A percentile compares a stretch with the other conserved stretches of the same genome.
Evolutionary conservation across 2,329 filamentous ascomycete species (phyloP).

Genomic region (Atkinsonella texensis): DNA sequence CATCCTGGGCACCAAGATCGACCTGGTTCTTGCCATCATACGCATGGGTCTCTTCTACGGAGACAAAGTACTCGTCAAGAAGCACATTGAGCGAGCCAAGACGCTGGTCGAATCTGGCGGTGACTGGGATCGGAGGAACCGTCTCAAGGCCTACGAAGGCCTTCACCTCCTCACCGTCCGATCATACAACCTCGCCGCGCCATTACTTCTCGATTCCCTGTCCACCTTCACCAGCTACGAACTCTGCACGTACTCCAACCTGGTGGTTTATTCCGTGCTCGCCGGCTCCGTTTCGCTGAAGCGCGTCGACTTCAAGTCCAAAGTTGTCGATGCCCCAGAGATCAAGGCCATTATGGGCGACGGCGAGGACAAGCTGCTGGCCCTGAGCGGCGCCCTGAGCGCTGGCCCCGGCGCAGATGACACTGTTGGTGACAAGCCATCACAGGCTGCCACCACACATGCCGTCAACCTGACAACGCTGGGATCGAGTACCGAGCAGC

Average conservation of each 20-base stretch:
- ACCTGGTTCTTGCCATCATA: constrained; percentile 91
- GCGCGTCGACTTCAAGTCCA: constrained; percentile 96
- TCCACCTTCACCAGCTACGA: constrained; percentile 99
- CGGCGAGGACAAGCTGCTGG: constrained; percentile 75
- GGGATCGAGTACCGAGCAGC: constrained; percentile 56
- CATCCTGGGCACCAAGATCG: constrained; percentile 92
- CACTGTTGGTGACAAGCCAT: constrained; percentile 50
- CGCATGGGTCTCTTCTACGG: constrained; percentile 93
- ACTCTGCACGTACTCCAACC: constrained; percentile 87
- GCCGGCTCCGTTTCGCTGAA: constrained; percentile 90
- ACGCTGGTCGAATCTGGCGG: constrained; percentile 86
- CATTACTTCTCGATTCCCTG: constrained; percentile 87
- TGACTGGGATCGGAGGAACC: constrained; percentile 97
- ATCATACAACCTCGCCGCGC: constrained; percentile 79
- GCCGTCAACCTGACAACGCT: constrained; percentile 83
- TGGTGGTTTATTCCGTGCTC: constrained; percentile 92
- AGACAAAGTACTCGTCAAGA: constrained; percentile 84
- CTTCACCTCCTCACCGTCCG: constrained; percentile 86
- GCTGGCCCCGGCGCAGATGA: constrained; percentile 73
- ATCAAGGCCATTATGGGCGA: constrained; percentile 94
- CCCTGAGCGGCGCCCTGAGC: constrained; percentile 67
- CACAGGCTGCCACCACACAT: constrained; percentile 38
- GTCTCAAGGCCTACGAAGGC: constrained; percentile 96
- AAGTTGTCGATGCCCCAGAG: constrained; percentile 95
- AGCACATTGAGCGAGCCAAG: constrained; percentile 82